phyloP scores from a whole-genome alignment of 129 eudicot species.

The Flaveria brownii region DNA sequence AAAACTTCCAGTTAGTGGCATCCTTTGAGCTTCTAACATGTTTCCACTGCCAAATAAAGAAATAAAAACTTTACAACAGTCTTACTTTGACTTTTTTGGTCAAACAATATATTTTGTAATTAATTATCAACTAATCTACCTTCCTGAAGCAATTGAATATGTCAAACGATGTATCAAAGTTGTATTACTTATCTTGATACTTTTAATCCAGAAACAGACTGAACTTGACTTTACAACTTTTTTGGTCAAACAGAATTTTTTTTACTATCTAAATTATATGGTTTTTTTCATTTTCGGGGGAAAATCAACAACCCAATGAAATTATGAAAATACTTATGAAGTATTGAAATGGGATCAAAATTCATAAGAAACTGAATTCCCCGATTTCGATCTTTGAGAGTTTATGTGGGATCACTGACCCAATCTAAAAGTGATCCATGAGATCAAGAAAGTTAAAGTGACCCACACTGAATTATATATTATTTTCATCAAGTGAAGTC shows the following conservation, averaged over 20 bases:
- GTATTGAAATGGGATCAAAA: slow-evolving; percentile 7
- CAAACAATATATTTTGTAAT: background rate
- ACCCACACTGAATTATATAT: background rate
- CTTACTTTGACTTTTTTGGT: slow-evolving; percentile 26
- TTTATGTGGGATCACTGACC: slow-evolving; percentile 3
- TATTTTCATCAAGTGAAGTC: slow-evolving; percentile 2
- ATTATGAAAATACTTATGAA: slow-evolving; percentile 9
- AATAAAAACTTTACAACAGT: slow-evolving; percentile 2
- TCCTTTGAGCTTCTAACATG: slow-evolving; percentile 80
- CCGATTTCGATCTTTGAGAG: background rate
- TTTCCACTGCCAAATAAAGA: slow-evolving; percentile 28
- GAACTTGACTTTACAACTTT: background rate
- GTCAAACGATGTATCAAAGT: background rate
- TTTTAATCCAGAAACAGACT: background rate
- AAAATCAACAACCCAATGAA: background rate
- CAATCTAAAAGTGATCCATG: slow-evolving; percentile 24
- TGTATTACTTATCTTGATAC: background rate
- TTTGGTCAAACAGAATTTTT: slow-evolving; percentile 2
- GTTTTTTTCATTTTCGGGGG: background rate
- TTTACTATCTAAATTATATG: background rate
- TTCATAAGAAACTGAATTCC: background rate
- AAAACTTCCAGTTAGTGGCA: slow-evolving; percentile 44
- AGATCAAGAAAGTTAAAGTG: slow-evolving; percentile 22
- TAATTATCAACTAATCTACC: background rate
- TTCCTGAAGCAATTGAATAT: background rate